Base-by-base conservation (phyloP, 108 stramenopile genomes). In the Mediolabrus comicus region DNA sequence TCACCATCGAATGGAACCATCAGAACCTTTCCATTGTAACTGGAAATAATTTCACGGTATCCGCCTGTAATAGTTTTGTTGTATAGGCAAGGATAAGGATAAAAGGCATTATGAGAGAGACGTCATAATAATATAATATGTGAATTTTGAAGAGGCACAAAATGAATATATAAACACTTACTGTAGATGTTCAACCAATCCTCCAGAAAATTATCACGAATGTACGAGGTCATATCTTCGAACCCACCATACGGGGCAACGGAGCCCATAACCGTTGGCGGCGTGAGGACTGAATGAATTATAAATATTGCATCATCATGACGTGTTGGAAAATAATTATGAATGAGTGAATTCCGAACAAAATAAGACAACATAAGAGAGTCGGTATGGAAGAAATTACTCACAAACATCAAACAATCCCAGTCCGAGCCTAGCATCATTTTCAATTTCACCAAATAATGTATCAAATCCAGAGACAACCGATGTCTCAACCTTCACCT, bases 1-100 rank as follows among this genome's bases (percentile, higher is more conserved):
- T 85, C 78, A 8, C 82, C 84, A 57, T 85, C 82, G 22, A 83
- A 49, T 0, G 80, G 84, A 2, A 76, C 35, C 29, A 79, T 17
- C 4, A 25, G 35, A 8, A 77, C 24, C 8, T 59, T 55, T 11
- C 32, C 32, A 14, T 74, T 33, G 55, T 67, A 80, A 1, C 55
- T 68, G 32, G 74, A 46, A 8, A 79, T 56, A 5, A 61, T 26
- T 13, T 72, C 51, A 53, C 58, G 52, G 49, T 83, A 83, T 19
- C 51, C 54, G 10, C 52, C 43, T 46, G 14, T 19, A 7, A 46
- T n/a, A n/a, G n/a, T n/a, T n/a, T n/a, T n/a, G 2, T 46, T 22
- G 43, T 46, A 22, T n/a, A n/a, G n/a, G n/a, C n/a, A n/a, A n/a
- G n/a, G 43, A 46, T 46, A 19, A 22, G 14, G 14, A 46, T 16